These are phyloP conservation scores for Aspergillus ustus DNA, from an alignment of 2,329 filamentous ascomycete species.

Conservation along the genomic window DNA sequence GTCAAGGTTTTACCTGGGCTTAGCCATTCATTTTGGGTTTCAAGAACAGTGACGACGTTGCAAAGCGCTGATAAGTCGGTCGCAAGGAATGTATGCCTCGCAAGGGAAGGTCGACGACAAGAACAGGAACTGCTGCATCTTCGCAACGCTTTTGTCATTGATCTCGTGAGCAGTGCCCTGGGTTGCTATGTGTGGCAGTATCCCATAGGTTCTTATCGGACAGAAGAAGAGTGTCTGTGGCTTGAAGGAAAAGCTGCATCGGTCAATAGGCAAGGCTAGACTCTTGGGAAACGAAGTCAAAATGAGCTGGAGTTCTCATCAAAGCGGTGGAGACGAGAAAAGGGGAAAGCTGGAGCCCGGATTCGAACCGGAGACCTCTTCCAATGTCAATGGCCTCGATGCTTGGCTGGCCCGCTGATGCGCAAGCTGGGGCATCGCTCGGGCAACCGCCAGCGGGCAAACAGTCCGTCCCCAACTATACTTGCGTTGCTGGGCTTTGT, in stretches of 20 bases:
- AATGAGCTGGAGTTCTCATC: not conserved
- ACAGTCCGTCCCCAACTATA: slow-evolving; percentile 11
- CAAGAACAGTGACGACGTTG: not conserved
- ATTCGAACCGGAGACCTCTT: not conserved
- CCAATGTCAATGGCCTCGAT: slow-evolving; percentile 20
- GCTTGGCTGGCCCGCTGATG: slow-evolving; percentile 21
- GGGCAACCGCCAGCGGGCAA: slow-evolving; percentile 25
- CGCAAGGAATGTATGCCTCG: not conserved
- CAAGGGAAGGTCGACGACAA: not conserved
- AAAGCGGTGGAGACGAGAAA: not conserved
- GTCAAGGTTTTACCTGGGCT: not conserved
- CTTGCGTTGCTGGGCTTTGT: slow-evolving; percentile 8
- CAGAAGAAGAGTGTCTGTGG: not conserved
- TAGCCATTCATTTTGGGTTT: not conserved
- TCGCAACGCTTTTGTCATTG: not conserved
- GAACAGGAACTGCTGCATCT: not conserved
- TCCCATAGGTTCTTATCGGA: slow-evolving; percentile 8
- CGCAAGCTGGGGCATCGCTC: slow-evolving; percentile 25
- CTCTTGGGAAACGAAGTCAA: not conserved
- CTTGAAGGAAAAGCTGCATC: not conserved
- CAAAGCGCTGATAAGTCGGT: not conserved
- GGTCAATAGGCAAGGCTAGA: not conserved
- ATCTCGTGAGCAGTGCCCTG: slow-evolving; percentile 1
- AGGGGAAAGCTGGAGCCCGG: not conserved
- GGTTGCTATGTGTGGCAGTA: slow-evolving; percentile 9